These are phyloP conservation scores for Protostelium mycophagum DNA, from an alignment of 78 protist species.

Conservation along the genomic window DNA sequence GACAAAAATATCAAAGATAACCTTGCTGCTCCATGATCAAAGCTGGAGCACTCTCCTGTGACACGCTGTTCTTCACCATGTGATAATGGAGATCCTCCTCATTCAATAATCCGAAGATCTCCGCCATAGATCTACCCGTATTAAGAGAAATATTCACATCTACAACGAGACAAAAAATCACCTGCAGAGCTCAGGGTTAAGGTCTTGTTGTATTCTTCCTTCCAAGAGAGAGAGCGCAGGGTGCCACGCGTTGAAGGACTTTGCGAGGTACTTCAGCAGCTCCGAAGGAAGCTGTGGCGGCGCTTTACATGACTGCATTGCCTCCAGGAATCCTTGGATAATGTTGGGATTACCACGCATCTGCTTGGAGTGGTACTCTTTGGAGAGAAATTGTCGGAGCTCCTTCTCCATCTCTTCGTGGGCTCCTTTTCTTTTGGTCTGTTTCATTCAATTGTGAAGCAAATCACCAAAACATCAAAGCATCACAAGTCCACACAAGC, in stretches of 20 bases:
- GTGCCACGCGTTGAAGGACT: constrained; percentile 61
- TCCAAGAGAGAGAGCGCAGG: constrained; percentile 44
- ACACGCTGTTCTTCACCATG: neutral
- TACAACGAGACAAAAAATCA: neutral
- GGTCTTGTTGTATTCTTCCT: neutral
- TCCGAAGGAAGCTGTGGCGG: constrained; percentile 58
- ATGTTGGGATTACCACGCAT: constrained; percentile 24
- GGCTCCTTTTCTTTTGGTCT: neutral
- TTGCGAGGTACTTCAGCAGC: constrained; percentile 50
- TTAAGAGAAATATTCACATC: neutral
- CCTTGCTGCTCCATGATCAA: neutral
- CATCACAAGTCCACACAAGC: too few relatives aligned
- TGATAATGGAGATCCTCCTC: constrained; percentile 51
- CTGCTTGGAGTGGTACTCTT: constrained; percentile 5
- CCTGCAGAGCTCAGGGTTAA: neutral
- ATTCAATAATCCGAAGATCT: constrained; percentile 15
- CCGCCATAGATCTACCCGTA: neutral
- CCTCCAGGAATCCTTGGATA: constrained; percentile 54
- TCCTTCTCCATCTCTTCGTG: neutral
- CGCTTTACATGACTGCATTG: constrained; percentile 45
- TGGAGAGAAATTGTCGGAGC: neutral
- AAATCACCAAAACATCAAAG: too few relatives aligned
- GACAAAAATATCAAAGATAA: too few relatives aligned
- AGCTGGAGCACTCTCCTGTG: neutral
- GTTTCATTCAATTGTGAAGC: too few relatives aligned